These are phyloP conservation scores for Filosporella fistucella DNA, from an alignment of 495 filamentous ascomycete species.

Conservation along the genomic window DNA sequence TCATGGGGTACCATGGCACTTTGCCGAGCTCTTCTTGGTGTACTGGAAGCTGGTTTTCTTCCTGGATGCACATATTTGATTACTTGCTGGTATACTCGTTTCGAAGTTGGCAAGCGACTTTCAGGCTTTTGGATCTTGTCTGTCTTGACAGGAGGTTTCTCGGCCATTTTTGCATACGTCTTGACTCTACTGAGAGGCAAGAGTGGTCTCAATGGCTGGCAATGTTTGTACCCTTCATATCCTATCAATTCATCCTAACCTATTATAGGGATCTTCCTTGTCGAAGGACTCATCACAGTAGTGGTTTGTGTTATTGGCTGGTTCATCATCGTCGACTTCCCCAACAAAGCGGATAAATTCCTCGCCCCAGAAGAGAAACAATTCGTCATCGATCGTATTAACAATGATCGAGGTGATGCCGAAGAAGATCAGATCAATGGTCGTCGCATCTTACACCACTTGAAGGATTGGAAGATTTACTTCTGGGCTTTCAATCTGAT, in stretches of 20 bases:
- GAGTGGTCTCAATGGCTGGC: slow-evolving; percentile 50
- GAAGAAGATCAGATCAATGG: slow-evolving; percentile 10
- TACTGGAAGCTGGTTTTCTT: slow-evolving; percentile 65
- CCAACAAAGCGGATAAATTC: slow-evolving; percentile 48
- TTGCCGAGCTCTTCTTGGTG: slow-evolving; percentile 46
- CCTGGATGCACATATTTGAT: slow-evolving; percentile 60
- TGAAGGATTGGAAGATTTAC: not conserved
- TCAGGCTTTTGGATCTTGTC: slow-evolving; percentile 62
- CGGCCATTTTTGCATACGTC: slow-evolving; percentile 61
- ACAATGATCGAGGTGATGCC: slow-evolving; percentile 54
- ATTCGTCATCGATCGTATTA: slow-evolving; percentile 55
- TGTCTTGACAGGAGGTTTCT: slow-evolving; percentile 54
- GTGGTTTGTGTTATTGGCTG: slow-evolving; percentile 47
- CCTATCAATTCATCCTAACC: slow-evolving; percentile 33
- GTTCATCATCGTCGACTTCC: slow-evolving; percentile 55
- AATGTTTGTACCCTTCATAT: slow-evolving; percentile 44
- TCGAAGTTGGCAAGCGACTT: slow-evolving; percentile 60
- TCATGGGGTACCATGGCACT: not conserved
- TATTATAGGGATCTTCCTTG: slow-evolving; percentile 33
- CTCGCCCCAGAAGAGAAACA: slow-evolving; percentile 44
- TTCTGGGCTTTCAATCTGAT: slow-evolving; percentile 3
- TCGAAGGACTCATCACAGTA: slow-evolving; percentile 66
- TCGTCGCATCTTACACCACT: not conserved
- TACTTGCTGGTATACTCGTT: slow-evolving; percentile 60
- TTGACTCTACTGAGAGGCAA: slow-evolving; percentile 53